Evolutionary conservation across 768 basidiomycete species (phyloP), one percentile per base, ranked within the genome.

Genomic region (Hebeloma cylindrosporum): DNA sequence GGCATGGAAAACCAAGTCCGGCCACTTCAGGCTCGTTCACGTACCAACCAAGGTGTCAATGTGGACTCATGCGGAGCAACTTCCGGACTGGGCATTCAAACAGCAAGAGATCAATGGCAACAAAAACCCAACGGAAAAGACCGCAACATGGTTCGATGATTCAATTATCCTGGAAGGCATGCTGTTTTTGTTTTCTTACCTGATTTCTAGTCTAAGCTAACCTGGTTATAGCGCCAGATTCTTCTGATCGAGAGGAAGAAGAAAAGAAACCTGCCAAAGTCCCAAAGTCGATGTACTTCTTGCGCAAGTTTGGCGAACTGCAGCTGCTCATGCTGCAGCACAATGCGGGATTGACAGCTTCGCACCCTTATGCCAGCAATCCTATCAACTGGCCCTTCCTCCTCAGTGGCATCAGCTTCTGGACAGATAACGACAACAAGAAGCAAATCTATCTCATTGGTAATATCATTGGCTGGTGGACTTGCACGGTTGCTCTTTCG

Each of bases 331-430:
- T 98, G 95, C 69, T 98, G 53, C 93, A 96, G 61, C 96, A 99
- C 72, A 99, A 99, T 58, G 94, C 96, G n/a, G 96, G 93, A 16
- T 74, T 99, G 52, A 95, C 93, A 18, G 89, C 93, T n/a, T 89
- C 88, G 3, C 96, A 99, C 62, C 96, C 96, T 30, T 99, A 99
- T 62, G 93, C 96, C 3, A 90, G 88, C 47, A 77, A 76, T n/a
- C 93, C 96, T 4, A 85, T 97, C 67, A 93, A 95, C 62, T 99
- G 96, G 96, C 96, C 96, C 5, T 98, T 98, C 83, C 78, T 93
- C 28, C 68, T 97, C 21, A 91, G 75, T 51, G 96, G 96, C 37
- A 98, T 99, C 70, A 94, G 92, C 61, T 98, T 98, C 77, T 99
- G 96, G 96, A 99, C 96, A 4, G 76, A 89, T 56, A 83, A 76